These are phyloP conservation scores for Candida coleopterorum DNA, from an alignment of 805 yeast genomes.

Conservation along the genomic window DNA sequence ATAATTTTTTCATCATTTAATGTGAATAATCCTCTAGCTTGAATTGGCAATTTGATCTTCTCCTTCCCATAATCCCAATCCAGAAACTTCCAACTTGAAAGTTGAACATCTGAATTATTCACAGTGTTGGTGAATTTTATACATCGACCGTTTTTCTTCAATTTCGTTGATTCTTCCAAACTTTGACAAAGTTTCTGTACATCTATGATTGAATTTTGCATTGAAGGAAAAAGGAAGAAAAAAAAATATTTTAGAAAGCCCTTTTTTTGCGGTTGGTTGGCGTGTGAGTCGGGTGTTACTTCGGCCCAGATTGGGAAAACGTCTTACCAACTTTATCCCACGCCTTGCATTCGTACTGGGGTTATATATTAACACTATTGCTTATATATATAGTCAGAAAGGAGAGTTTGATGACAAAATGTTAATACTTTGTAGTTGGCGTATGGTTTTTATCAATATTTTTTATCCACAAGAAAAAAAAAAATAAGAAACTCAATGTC, in stretches of 20 bases:
- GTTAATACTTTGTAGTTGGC: no score
- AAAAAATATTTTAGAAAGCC: no score
- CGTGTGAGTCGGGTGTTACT: no score
- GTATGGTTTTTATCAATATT: no score
- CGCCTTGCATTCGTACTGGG: no score
- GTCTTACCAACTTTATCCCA: no score
- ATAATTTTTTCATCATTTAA: conserved; percentile 45
- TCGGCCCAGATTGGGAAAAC: no score
- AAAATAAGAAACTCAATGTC: neutral
- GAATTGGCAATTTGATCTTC: conserved; percentile 54
- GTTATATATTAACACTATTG: no score
- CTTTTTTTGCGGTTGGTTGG: no score
- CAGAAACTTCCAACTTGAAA: conserved; percentile 69
- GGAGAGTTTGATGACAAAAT: no score
- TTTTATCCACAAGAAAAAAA: no score
- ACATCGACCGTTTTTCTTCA: conserved; percentile 19
- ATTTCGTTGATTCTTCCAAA: conserved; percentile 15
- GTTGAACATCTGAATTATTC: conserved; percentile 3
- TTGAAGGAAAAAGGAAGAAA: conserved; percentile 1
- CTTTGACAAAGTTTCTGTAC: conserved; percentile 15
- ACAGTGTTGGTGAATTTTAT: conserved; percentile 13
- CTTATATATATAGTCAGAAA: no score
- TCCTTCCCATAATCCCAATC: conserved; percentile 81
- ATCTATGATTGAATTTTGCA: conserved; percentile 10
- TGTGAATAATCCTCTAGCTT: conserved; percentile 83